Evolutionary conservation across 805 yeast genomes (phyloP), one percentile per base, ranked within the genome.

Genomic region (Barnettozyma vustinii): DNA sequence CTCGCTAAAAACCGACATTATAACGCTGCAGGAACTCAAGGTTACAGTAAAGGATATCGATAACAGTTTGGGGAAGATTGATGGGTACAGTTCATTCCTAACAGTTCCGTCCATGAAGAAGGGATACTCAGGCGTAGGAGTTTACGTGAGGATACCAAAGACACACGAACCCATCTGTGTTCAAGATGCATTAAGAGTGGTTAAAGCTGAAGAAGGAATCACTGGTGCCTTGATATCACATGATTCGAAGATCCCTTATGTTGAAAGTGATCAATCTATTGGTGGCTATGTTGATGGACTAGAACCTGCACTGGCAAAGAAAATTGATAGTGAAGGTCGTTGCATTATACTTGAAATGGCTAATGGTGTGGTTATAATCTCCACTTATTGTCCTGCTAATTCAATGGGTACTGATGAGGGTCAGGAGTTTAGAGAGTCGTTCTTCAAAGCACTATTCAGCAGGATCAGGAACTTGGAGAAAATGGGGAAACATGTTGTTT

Each of bases 71-170:
- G 81, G 80, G 1, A 67, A 75, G 36, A 66, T 84, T 0, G 71
- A 73, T 1, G 80, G 81, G 1, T 92, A 75, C 60, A 68, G 74
- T 21, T 73, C 86, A 2, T 92, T 81, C 57, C 77, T 89, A 32
- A 73, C 92, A 0, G 68, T 89, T 12, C 96, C 97, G 0, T 63
- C 62, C 10, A 49, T 61, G 2, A 86, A 81, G 61, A 86, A 81
- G 59, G 98, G 98, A 0, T 94, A 94, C 63, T 79, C 92, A 48
- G 99, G 99, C 0, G 97, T 92, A 1, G 96, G 91, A 0, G 77
- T 92, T 3, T 92, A 87, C 66, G 74, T 87, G 2, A 68, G 90
- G 42, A 65, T 70, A 3, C 80, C 84, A 1, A 56, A 60, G 1
- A 67, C 65, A 0, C 65, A 63, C 10, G 86, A 83, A 23, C 64